Conservation (phyloP, 2,329 filamentous ascomycete species). For the Bipolaris sorokiniana region DNA sequence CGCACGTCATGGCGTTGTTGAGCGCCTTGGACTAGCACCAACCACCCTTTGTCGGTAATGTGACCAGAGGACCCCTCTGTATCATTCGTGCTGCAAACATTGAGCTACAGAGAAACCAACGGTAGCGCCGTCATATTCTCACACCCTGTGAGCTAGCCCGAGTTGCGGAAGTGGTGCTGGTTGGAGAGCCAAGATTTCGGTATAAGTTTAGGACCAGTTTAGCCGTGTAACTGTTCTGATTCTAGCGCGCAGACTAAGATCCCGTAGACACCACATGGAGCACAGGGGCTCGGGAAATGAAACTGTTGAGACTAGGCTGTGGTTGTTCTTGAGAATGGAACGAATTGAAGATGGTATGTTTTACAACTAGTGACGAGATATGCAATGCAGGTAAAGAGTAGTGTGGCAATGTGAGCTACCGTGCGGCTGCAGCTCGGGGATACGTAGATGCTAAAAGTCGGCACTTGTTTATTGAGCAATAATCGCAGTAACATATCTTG, state of each 20-base stretch:
- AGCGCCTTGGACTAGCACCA: not conserved
- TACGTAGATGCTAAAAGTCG: not conserved
- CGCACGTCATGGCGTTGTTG: not conserved
- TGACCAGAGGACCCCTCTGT: not conserved
- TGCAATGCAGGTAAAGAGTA: not conserved
- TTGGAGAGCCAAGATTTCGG: not conserved
- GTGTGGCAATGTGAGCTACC: not conserved
- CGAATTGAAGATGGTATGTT: not conserved
- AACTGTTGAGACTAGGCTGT: not conserved
- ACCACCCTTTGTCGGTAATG: not conserved
- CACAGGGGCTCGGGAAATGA: not conserved
- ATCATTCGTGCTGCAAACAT: not conserved
- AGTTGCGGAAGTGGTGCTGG: conserved; percentile 1
- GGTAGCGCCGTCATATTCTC: not conserved
- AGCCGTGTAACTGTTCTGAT: not conserved
- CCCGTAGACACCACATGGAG: not conserved
- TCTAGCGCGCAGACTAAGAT: not conserved
- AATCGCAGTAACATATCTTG: not conserved
- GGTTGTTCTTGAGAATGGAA: not conserved
- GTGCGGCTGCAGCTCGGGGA: conserved; percentile 1
- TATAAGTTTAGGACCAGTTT: not conserved
- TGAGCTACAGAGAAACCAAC: not conserved
- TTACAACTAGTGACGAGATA: not conserved
- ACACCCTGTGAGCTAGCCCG: not conserved
- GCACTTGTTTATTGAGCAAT: not conserved